Evolutionary conservation across 768 basidiomycete genomes (phyloP), one percentile per base, ranked within the genome.

Genomic region (Lentinula sp.): DNA sequence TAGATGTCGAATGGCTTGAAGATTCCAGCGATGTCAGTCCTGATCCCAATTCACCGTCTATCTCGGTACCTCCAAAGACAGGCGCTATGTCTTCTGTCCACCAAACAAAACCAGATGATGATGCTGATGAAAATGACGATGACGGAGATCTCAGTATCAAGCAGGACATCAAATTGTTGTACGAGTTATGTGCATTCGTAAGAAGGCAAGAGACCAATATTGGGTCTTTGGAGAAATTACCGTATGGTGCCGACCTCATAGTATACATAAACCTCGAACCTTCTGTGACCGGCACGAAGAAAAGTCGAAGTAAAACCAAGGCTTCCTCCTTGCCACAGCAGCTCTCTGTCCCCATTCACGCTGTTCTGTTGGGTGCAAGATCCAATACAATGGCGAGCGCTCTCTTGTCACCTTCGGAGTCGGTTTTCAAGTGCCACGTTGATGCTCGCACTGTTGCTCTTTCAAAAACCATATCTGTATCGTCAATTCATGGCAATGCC

Each of bases 191-290:
- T 35, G 65, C 70, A 15, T 66, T 77, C 28, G 18, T 49, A 12
- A 7, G 2, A 4, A 56, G 16, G 4, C 55, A 43, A 23, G 55
- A n/a, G 3, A 56, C 6, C 23, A 16, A 28, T 13, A 3, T 39
- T 10, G 41, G 13, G 13, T 10, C 13, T 6, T 60, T 64, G 8
- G 55, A 61, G 1, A 66, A 65, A 28, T 65, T 74, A 33, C 71
- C 73, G 0, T 73, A 83, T 60, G 90, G 88, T 2, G 87, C 90
- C 0, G 91, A 95, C 67, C 63, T 88, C 1, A 61, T 81, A 48
- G 68, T 92, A 1, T 74, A 79, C 32, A 69, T 85, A 7, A 13
- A 54, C 20, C 20, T 6, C 20, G 36, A n/a, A 5, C 12, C 53
- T n/a, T 36, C 53, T 12, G 9, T 41, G 13, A 6, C 41, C 37